Conservation (phyloP, 169 alveolate species). For the Eimeria necatrix region DNA sequence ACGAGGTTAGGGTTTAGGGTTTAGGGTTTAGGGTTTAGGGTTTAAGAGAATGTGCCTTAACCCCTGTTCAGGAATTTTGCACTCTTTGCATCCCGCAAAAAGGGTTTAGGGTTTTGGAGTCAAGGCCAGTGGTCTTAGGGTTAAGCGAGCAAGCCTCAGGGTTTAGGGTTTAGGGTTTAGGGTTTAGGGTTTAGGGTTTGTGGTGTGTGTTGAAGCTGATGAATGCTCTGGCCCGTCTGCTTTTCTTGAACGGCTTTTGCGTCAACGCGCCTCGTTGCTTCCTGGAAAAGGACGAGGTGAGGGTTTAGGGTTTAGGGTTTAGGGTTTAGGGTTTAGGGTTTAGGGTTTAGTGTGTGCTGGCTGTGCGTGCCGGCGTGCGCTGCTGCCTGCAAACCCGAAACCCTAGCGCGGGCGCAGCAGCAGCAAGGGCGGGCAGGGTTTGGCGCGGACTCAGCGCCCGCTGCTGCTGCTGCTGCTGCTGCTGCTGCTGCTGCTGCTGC, state of each 20-base stretch:
- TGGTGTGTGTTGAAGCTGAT: neutral
- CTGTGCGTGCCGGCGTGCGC: no score
- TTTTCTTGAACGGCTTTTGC: neutral
- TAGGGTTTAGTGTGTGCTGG: no score
- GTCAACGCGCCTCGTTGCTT: neutral
- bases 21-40: neutral
- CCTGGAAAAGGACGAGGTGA: neutral
- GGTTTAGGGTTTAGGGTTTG: no score
- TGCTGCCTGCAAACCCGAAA: no score
- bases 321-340: no score
- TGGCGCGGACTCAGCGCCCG: neutral
- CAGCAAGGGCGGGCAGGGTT: neutral
- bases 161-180: no score
- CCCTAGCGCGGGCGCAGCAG: neutral
- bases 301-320: no score
- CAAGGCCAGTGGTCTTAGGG: no score
- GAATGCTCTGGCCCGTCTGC: neutral
- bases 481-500: neutral
- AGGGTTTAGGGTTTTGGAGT: no score
- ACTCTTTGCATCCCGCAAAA: no score
- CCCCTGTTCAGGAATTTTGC: neutral
- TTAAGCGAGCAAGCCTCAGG: no score
- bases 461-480: neutral
- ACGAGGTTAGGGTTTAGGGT: neutral
- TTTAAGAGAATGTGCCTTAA: neutral